Evolutionary conservation across 306 rosid species (phyloP), one percentile per base, ranked within the genome.

Genomic region (Calophaca sinica): DNA sequence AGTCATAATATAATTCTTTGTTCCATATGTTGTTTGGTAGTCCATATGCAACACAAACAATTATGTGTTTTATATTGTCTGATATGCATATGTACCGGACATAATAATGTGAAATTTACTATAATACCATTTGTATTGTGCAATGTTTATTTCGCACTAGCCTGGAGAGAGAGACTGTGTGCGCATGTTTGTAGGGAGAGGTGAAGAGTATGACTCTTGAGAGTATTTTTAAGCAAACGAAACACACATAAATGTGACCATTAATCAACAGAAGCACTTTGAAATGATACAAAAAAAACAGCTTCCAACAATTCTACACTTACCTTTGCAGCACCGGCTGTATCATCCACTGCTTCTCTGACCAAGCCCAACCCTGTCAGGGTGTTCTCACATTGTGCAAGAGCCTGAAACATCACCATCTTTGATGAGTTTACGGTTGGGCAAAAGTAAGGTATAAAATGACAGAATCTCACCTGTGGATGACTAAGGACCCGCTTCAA

Each of bases 301-400:
- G 42, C 55, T 39, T 38, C 78, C 53, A 64, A 61, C 70, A 79
- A 67, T 68, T 80, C 74, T 68, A 70, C 70, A 78, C 76, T 50
- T 76, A 92, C 99, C 96, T 90, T 87, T 32, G 99, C 97, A 13
- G 99, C 96, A 72, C 97, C 99, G 39, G 99, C 99, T 44, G 99
- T 94, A 69, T 94, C 96, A 54, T 94, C 96, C 49, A 85, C 92
- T 9, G 96, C 96, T 83, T 88, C 99, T 87, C 92, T 88, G 73
- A 94, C 89, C 84, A 94, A 92, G 69, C 96, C 96, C 67, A 77
- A 75, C 79, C 62, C 68, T 10, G 96, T 88, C 84, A 94, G 86
- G 5, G 93, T 92, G 87, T 86, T 73, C 89, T 94, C 99, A 81
- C 99, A 94, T 87, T 94, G 99, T 82, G 96, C 93, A 73, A 94